These are phyloP conservation scores for Rhodotorula diobovata DNA, from an alignment of 768 basidiomycete genomes.

Conservation along the genomic window DNA sequence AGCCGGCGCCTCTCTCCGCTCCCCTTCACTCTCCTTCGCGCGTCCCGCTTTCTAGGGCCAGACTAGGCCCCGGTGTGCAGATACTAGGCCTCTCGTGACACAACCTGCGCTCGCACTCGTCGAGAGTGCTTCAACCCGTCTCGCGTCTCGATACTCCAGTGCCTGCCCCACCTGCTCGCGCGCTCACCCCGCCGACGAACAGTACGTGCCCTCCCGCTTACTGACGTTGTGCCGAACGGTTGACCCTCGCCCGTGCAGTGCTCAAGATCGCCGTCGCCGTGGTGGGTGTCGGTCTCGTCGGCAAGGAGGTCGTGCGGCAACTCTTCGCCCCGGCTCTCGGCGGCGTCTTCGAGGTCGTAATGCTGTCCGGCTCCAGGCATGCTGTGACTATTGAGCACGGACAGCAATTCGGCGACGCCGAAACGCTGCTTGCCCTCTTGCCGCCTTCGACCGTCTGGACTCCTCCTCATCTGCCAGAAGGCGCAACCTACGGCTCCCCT, in stretches of 20 bases:
- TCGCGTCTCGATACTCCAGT: too few species aligned
- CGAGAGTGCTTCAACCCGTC: too few species aligned
- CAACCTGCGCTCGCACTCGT: too few species aligned
- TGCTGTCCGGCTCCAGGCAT: slow-evolving; percentile 50
- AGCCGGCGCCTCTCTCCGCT: too few species aligned
- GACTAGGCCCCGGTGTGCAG: too few species aligned
- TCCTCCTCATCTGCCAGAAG: slow-evolving; percentile 39
- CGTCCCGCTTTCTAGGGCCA: too few species aligned
- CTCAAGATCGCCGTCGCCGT: slow-evolving; percentile 58
- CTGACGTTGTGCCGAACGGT: too few species aligned
- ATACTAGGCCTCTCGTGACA: too few species aligned
- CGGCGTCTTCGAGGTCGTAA: slow-evolving; percentile 46
- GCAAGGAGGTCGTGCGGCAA: slow-evolving; percentile 72
- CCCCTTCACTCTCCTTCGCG: too few species aligned
- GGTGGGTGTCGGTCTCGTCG: slow-evolving; percentile 88
- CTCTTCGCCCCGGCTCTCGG: slow-evolving; percentile 59
- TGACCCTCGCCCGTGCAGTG: slow-evolving; percentile 1
- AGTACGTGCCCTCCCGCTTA: too few species aligned
- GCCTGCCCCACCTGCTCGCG: too few species aligned
- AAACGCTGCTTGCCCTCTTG: slow-evolving; percentile 34
- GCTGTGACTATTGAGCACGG: slow-evolving; percentile 41
- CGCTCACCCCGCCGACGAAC: too few species aligned
- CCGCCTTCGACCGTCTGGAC: slow-evolving; percentile 38
- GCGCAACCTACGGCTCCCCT: slow-evolving; percentile 23
- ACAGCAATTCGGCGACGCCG: slow-evolving; percentile 14